These are phyloP conservation scores for Nicotiana otophora DNA, from an alignment of 257 asterid genomes.

Conservation along the genomic window DNA sequence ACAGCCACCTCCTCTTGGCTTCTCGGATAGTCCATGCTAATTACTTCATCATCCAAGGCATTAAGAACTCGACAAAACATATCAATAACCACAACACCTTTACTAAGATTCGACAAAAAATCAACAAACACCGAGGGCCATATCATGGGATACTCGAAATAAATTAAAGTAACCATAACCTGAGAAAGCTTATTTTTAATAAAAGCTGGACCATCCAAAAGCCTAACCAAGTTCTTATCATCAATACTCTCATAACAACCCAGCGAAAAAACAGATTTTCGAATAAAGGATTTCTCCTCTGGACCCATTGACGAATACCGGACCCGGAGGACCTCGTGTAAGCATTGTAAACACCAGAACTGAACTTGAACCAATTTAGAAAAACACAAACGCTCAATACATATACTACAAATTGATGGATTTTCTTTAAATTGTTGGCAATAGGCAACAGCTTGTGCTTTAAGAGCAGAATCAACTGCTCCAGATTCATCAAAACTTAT, in stretches of 20 bases:
- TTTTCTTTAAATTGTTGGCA: slow-evolving; percentile 65
- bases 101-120: slow-evolving; percentile 61
- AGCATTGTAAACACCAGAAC: slow-evolving; percentile 91
- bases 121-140: slow-evolving; percentile 91
- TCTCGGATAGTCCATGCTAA: slow-evolving; percentile 78
- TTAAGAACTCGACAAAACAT: slow-evolving; percentile 88
- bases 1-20: slow-evolving; percentile 55
- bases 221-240: slow-evolving; percentile 37
- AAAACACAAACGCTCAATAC: slow-evolving; percentile 60
- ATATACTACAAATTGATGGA: slow-evolving; percentile 65
- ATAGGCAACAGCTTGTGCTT: slow-evolving; percentile 66
- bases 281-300: slow-evolving; percentile 67
- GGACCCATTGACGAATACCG: slow-evolving; percentile 57
- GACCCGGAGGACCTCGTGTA: slow-evolving; percentile 64
- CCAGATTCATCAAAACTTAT: slow-evolving; percentile 93
- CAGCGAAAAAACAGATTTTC: slow-evolving; percentile 71
- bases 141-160: slow-evolving; percentile 68
- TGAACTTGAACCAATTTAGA: slow-evolving; percentile 70
- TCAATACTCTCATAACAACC: slow-evolving; percentile 53
- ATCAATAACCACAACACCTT: slow-evolving; percentile 71
- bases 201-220: slow-evolving; percentile 74
- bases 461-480: slow-evolving; percentile 45
- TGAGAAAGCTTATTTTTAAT: slow-evolving; percentile 92
- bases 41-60: slow-evolving; percentile 77
- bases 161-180: slow-evolving; percentile 73